Evolutionary conservation across 495 filamentous ascomycete genomes (phyloP).

Genomic region (Podospora anserina): DNA sequence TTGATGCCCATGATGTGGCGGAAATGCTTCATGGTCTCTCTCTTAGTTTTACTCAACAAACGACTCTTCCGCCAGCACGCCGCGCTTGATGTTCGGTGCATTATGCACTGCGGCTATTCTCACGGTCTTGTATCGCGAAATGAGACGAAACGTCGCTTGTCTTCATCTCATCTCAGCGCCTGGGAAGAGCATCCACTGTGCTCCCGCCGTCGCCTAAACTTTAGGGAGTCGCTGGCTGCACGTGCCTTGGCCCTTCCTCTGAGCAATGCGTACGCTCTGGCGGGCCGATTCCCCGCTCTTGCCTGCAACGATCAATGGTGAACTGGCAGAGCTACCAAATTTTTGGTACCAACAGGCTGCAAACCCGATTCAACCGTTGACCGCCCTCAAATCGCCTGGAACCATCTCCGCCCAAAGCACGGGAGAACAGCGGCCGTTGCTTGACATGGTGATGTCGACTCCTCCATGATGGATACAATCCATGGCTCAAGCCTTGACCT

Average conservation of each 20-base stretch:
- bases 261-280: not conserved
- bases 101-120: not conserved
- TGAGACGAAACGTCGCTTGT: not conserved
- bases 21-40: too few species aligned
- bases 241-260: not conserved
- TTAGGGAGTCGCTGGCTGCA: not conserved
- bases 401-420: not conserved
- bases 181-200: not conserved
- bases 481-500: not conserved
- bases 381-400: not conserved
- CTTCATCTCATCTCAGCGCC: not conserved
- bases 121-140: not conserved
- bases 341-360: not conserved
- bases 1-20: too few species aligned
- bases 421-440: not conserved
- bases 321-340: not conserved
- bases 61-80: not conserved
- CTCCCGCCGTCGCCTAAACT: not conserved
- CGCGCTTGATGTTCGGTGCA: not conserved
- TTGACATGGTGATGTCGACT: not conserved
- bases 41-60: not conserved
- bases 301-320: not conserved
- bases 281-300: not conserved
- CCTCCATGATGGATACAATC: not conserved
- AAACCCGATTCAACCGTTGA: not conserved